Evolutionary conservation across 1,284 basidiomycete genomes (phyloP).

Genomic region (Cutaneotrichosporon spelunceum): DNA sequence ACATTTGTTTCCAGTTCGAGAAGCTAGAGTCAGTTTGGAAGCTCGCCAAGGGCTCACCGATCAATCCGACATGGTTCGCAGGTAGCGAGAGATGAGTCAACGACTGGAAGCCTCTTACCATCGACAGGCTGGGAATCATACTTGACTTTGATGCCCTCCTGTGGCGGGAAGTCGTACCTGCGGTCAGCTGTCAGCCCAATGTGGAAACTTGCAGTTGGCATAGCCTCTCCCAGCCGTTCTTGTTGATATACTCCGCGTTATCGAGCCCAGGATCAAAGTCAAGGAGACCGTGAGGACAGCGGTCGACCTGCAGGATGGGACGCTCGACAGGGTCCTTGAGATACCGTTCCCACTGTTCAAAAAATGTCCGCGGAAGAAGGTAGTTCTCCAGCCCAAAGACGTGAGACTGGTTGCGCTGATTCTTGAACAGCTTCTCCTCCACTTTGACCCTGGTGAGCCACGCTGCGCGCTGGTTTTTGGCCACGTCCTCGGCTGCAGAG

Average conservation of each 20-base stretch:
- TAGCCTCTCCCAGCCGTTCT: conserved; percentile 31
- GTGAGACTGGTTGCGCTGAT: conserved; percentile 7
- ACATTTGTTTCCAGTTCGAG: conserved; percentile 23
- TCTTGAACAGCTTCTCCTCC: conserved; percentile 13
- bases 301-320: conserved; percentile 24
- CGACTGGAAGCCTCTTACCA: conserved; percentile 10
- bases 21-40: conserved; percentile 13
- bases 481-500: background rate
- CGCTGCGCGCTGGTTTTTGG: background rate
- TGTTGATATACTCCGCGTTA: conserved; percentile 18
- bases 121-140: conserved; percentile 11
- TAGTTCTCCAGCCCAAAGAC: conserved; percentile 30
- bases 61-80: conserved; percentile 19
- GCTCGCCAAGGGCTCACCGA: conserved; percentile 6
- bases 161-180: conserved; percentile 27
- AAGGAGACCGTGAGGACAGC: conserved; percentile 41
- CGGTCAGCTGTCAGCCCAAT: background rate
- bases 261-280: conserved; percentile 39
- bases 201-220: conserved; percentile 26
- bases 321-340: conserved; percentile 2
- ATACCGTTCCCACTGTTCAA: conserved; percentile 27
- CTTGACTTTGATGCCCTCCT: conserved; percentile 21
- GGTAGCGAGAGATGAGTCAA: conserved; percentile 9
- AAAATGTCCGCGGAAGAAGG: conserved; percentile 29
- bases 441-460: conserved; percentile 11